Evolutionary conservation across 768 basidiomycete genomes (phyloP).

Genomic region (Russula earlei): DNA sequence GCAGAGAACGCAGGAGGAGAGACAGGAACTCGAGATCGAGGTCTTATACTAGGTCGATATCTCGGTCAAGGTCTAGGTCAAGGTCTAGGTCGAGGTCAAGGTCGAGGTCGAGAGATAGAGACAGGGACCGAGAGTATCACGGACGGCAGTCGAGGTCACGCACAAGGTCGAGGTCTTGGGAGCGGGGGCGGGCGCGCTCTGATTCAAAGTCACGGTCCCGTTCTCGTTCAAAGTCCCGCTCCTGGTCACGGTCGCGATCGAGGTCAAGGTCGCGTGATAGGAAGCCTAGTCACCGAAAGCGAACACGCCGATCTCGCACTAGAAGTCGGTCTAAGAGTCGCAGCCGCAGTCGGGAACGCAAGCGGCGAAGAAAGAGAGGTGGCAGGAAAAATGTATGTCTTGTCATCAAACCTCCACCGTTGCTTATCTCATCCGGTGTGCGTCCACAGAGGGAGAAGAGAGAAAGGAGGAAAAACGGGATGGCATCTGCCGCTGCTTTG

Average conservation of each 20-base stretch:
- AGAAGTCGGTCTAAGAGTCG: constrained; percentile 35
- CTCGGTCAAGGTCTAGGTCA: no score
- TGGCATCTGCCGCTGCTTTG: constrained; percentile 31
- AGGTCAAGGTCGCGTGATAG: constrained; percentile 20
- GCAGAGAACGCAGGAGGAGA: constrained; percentile 7
- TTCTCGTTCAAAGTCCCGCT: constrained; percentile 13
- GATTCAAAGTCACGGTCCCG: constrained; percentile 24
- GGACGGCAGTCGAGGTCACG: constrained; percentile 14
- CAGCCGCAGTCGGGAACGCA: constrained; percentile 26
- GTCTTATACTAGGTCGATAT: constrained; percentile 11
- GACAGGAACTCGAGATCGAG: constrained; percentile 13
- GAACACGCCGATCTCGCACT: constrained; percentile 28
- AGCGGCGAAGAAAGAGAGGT: constrained; percentile 28
- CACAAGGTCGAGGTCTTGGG: constrained; percentile 14
- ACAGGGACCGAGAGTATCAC: constrained; percentile 26
- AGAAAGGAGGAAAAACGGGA: constrained; percentile 67
- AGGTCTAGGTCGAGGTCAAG: no score
- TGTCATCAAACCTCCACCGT: constrained; percentile 5
- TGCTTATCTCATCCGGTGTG: background rate
- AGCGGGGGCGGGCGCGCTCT: constrained; percentile 12
- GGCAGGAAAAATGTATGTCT: constrained; percentile 35
- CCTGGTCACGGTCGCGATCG: constrained; percentile 17
- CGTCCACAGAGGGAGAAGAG: constrained; percentile 40
- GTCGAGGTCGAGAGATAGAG: constrained; percentile 32
- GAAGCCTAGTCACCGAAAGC: constrained; percentile 34